These are phyloP conservation scores for Neodidymelliopsis sp. DNA, from an alignment of 2,329 filamentous ascomycete genomes.

Conservation along the genomic window DNA sequence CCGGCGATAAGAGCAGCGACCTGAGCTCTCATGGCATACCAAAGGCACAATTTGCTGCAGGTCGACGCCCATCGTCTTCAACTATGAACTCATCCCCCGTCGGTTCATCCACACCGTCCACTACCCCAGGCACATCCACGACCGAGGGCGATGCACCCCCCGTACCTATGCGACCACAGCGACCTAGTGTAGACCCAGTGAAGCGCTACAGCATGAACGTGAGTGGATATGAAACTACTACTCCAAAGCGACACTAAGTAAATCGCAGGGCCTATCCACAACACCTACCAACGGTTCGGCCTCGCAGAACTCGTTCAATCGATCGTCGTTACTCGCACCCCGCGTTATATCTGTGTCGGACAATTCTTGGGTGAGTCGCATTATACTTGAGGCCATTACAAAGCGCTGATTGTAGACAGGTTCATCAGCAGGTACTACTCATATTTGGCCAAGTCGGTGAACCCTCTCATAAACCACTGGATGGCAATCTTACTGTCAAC, in stretches of 20 bases:
- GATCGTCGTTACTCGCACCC: constrained; percentile 81
- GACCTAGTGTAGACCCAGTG: constrained; percentile 42
- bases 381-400: constrained; percentile 1
- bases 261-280: constrained; percentile 60
- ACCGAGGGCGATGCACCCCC: constrained; percentile 71
- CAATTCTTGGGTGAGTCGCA: constrained; percentile 76
- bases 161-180: constrained; percentile 54
- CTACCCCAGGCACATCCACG: constrained; percentile 70
- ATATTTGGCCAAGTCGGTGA: constrained; percentile 85
- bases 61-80: constrained; percentile 65
- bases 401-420: constrained; percentile 59
- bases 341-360: constrained; percentile 80
- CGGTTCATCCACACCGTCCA: constrained; percentile 75
- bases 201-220: constrained; percentile 66
- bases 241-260: constrained; percentile 7
- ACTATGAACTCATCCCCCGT: constrained; percentile 64
- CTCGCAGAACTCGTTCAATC: constrained; percentile 54
- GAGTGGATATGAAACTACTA: constrained; percentile 11
- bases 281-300: constrained; percentile 57
- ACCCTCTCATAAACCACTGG: constrained; percentile 69
- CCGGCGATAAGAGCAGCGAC: constrained; percentile 22
- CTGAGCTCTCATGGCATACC: constrained; percentile 23
- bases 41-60: constrained; percentile 29
- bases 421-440: constrained; percentile 88
- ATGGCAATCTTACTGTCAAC: constrained; percentile 80